Conservation (phyloP, 495 filamentous ascomycete genomes). For the Hypoxylon fuscum region DNA sequence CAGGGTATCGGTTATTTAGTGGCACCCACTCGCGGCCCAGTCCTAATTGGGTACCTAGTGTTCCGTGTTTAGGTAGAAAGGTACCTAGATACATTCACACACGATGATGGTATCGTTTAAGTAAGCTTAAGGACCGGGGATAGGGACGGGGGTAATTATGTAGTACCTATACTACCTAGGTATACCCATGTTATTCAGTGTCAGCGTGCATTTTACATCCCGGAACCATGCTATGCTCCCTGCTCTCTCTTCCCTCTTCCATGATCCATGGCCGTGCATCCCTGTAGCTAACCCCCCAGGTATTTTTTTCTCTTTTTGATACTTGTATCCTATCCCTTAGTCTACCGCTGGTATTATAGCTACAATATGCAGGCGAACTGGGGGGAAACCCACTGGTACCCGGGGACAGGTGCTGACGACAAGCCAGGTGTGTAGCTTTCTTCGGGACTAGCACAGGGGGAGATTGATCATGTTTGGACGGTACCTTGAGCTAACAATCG, state of each 20-base stretch:
- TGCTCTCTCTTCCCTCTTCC: constrained; percentile 14
- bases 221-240: constrained; percentile 13
- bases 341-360: constrained; percentile 14
- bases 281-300: constrained; percentile 1
- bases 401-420: constrained; percentile 23
- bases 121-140: no score
- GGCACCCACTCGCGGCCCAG: no score
- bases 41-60: no score
- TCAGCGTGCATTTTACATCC: constrained; percentile 13
- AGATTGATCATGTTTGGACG: no score
- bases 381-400: constrained; percentile 18
- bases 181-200: constrained; percentile 1
- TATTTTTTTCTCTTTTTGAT: constrained; percentile 23
- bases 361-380: no score
- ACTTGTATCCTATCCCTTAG: constrained; percentile 9
- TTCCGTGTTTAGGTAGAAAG: no score
- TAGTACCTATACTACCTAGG: no score
- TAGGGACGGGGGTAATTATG: no score
- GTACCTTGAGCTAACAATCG: no score
- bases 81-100: no score
- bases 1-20: no score
- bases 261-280: constrained; percentile 26
- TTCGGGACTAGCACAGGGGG: background rate
- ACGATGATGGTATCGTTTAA: no score
- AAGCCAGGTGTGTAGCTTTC: constrained; percentile 6